These are phyloP conservation scores for Neurospora discreta DNA, from an alignment of 495 filamentous ascomycete genomes.

Conservation along the genomic window DNA sequence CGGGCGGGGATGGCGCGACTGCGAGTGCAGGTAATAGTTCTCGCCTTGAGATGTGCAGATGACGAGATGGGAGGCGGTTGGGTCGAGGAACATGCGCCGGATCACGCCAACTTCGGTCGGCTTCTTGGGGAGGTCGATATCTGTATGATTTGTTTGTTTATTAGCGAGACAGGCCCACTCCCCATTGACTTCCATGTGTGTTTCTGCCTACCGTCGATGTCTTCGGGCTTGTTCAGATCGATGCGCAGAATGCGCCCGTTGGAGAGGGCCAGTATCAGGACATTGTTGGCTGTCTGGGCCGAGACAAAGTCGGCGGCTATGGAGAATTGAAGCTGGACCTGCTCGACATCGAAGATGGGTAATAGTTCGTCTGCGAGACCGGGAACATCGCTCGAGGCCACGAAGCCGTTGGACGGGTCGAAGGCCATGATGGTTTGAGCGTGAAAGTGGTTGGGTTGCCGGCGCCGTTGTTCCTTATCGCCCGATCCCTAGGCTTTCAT, in stretches of 20 bases:
- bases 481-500: background rate
- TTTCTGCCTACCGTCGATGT: slow-evolving; percentile 70
- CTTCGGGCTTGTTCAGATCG: slow-evolving; percentile 82
- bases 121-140: slow-evolving; percentile 95
- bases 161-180: background rate
- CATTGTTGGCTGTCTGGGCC: slow-evolving; percentile 94
- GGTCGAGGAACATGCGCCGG: slow-evolving; percentile 91
- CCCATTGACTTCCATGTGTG: background rate
- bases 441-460: background rate
- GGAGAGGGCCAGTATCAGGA: slow-evolving; percentile 78
- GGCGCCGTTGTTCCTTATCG: background rate
- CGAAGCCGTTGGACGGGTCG: slow-evolving; percentile 41
- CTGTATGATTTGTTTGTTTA: slow-evolving; percentile 30
- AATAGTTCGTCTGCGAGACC: slow-evolving; percentile 51
- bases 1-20: slow-evolving; percentile 75
- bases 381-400: slow-evolving; percentile 34
- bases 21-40: slow-evolving; percentile 95
- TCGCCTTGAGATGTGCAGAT: slow-evolving; percentile 85
- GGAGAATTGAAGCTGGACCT: slow-evolving; percentile 81
- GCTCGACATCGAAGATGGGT: slow-evolving; percentile 88
- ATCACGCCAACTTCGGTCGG: slow-evolving; percentile 83
- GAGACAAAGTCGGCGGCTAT: slow-evolving; percentile 91
- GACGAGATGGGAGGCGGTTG: slow-evolving; percentile 86
- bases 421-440: slow-evolving; percentile 27
- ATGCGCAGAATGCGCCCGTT: slow-evolving; percentile 86